Base-by-base conservation (phyloP, 345 rosid genomes). In the Brassica carinata region DNA sequence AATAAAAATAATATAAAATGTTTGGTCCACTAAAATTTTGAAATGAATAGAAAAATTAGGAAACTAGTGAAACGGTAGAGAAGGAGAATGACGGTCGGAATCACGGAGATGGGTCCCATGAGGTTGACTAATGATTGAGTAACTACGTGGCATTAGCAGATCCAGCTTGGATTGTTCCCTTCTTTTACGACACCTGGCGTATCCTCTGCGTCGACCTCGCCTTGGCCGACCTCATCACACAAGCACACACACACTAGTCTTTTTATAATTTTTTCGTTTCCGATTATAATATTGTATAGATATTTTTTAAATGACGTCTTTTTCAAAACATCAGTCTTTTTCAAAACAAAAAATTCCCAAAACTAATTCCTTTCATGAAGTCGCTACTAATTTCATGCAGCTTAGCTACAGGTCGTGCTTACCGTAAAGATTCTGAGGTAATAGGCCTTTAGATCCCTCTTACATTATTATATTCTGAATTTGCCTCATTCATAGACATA, bases 121-220 rank as follows among this genome's bases (percentile, higher is more conserved):
- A 48, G 14, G 0, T 17, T 30, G 70, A 77, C 38, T 8, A 70
- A 19, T 71, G 74, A 53, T 27, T 70, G 71, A 71, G 11, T 5
- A 38, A 72, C 13, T 51, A 79, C 83, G 74, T 73, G 83, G 74
- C 78, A 2, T 79, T 7, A 19, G 27, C 61, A 67, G 74, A 59
- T 53, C 69, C 78, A 79, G 71, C 74, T 79, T 67, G 65, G 57
- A 45, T 79, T 73, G 78, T 69, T 79, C 74, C 78, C 78, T 73
- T 30, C 40, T 67, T 8, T 18, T 67, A 40, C 3, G 14, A 67
- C 78, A 73, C 69, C 74, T 73, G 69, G 69, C 77, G 27, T 0
- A 0, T 66, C 36, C 7, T 38, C 62, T 73, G 63, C 77, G 77
- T 79, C 82, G 68, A 79, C 82, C 36, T 79, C 67, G 8, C 17